phyloP scores from a whole-genome alignment of 768 basidiomycete species.

The Symmetrospora coprosmae region DNA sequence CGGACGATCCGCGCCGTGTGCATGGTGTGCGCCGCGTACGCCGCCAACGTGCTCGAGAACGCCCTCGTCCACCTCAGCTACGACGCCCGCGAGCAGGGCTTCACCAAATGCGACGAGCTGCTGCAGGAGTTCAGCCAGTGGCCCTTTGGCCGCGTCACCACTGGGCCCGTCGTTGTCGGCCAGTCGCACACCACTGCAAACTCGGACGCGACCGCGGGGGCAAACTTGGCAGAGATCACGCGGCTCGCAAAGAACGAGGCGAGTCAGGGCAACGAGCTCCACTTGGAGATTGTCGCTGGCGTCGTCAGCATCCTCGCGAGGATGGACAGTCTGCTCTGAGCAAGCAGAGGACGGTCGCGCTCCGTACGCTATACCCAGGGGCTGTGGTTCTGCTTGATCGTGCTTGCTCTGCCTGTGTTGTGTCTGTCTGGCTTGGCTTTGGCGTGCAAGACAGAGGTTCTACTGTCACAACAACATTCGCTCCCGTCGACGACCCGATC shows the following conservation, averaged over 20 bases:
- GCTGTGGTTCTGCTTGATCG: too few relatives aligned
- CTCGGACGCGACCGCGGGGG: slow-evolving; percentile 35
- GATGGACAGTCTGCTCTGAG: slow-evolving; percentile 39
- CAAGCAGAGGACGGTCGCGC: not conserved
- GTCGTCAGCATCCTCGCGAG: slow-evolving; percentile 85
- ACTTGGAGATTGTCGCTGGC: slow-evolving; percentile 79
- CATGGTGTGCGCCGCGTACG: slow-evolving; percentile 79
- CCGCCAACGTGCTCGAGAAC: slow-evolving; percentile 88
- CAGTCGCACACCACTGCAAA: slow-evolving; percentile 25
- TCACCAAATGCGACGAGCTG: slow-evolving; percentile 84
- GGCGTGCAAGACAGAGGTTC: too few relatives aligned
- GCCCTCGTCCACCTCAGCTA: slow-evolving; percentile 76
- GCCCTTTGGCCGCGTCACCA: slow-evolving; percentile 51
- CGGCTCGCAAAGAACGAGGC: slow-evolving; percentile 36
- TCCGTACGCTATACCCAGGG: too few relatives aligned
- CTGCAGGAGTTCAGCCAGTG: slow-evolving; percentile 77
- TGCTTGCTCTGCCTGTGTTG: too few relatives aligned
- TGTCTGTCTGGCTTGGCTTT: too few relatives aligned
- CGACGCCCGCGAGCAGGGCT: slow-evolving; percentile 85
- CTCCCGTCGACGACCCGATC: too few relatives aligned
- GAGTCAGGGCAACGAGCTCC: slow-evolving; percentile 46
- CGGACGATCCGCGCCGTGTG: slow-evolving; percentile 65
- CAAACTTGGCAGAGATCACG: slow-evolving; percentile 40
- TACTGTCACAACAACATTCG: too few relatives aligned
- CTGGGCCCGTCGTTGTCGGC: slow-evolving; percentile 14